Conservation (phyloP, 192 early-diverging fungal genomes). For the Entomortierella beljakovae region DNA sequence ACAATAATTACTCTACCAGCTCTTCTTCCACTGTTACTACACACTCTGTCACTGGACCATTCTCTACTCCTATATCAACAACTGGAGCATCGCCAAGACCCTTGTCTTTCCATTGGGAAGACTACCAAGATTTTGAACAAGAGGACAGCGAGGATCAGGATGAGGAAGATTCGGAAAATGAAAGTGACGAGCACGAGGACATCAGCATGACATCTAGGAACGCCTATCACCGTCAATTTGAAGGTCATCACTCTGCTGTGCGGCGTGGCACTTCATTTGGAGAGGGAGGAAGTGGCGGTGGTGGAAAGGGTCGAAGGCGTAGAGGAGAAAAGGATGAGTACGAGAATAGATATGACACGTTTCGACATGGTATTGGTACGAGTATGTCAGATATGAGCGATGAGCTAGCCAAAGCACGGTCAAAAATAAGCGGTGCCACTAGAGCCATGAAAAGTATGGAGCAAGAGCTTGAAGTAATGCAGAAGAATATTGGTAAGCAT, state of each 20-base stretch:
- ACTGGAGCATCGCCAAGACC: constrained; percentile 22
- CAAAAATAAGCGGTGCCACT: constrained; percentile 41
- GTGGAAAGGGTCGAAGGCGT: neutral
- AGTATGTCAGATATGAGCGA: constrained; percentile 41
- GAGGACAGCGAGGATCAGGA: constrained; percentile 20
- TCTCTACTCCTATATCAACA: constrained; percentile 6
- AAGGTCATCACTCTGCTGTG: constrained; percentile 36
- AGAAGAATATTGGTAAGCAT: constrained; percentile 37
- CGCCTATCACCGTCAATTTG: constrained; percentile 35
- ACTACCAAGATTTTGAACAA: constrained; percentile 21
- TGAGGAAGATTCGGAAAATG: constrained; percentile 5
- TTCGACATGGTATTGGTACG: constrained; percentile 37
- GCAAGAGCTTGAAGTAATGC: constrained; percentile 39
- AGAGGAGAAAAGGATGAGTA: neutral
- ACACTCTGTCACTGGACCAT: neutral
- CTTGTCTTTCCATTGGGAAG: constrained; percentile 45
- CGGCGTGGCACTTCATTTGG: constrained; percentile 29
- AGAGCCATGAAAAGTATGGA: constrained; percentile 51
- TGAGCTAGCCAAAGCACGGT: constrained; percentile 36
- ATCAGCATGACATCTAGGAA: neutral
- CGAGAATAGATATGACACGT: constrained; percentile 38
- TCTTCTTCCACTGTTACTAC: constrained; percentile 2
- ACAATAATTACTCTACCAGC: neutral
- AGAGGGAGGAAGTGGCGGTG: neutral
- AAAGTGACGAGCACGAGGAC: constrained; percentile 1